Conservation (phyloP, 2,329 filamentous ascomycete genomes). For the Diaporthe citriasiana region DNA sequence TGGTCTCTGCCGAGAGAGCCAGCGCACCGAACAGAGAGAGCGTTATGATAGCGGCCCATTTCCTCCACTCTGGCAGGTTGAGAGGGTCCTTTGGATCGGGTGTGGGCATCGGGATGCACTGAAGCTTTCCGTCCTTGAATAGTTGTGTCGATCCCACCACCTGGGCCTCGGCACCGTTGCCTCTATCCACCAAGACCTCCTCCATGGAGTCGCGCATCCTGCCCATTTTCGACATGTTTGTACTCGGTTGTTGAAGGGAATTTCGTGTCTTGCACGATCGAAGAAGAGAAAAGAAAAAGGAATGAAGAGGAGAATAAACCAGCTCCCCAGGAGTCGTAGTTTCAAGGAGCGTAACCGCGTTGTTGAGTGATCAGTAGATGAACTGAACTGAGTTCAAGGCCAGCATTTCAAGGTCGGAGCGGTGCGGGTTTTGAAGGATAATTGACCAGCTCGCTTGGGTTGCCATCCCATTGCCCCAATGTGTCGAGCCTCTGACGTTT, state of each 20-base stretch:
- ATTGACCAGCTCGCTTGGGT: conserved; percentile 33
- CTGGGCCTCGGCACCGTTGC: conserved; percentile 32
- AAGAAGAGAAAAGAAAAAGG: not conserved
- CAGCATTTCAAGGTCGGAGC: conserved; percentile 4
- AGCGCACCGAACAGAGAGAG: conserved; percentile 47
- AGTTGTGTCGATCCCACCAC: conserved; percentile 43
- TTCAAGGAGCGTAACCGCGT: conserved; percentile 26
- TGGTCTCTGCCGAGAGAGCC: conserved; percentile 45
- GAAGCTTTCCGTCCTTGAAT: conserved; percentile 41
- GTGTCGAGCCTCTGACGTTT: conserved; percentile 30
- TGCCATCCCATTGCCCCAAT: conserved; percentile 29
- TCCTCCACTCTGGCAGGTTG: conserved; percentile 46
- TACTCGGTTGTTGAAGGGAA: not conserved
- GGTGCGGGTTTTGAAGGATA: conserved; percentile 28
- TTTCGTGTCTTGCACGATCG: conserved; percentile 11
- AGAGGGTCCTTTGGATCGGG: conserved; percentile 44
- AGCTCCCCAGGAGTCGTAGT: conserved; percentile 29
- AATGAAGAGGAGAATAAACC: not conserved
- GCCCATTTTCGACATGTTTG: conserved; percentile 20
- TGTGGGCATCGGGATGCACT: conserved; percentile 43
- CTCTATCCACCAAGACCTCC: conserved; percentile 34
- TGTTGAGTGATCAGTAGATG: not conserved
- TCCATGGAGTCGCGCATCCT: conserved; percentile 39
- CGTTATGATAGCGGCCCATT: conserved; percentile 45
- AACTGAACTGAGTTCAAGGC: not conserved